phyloP scores from a whole-genome alignment of 768 basidiomycete species.

The Lactifluus pinguis region DNA sequence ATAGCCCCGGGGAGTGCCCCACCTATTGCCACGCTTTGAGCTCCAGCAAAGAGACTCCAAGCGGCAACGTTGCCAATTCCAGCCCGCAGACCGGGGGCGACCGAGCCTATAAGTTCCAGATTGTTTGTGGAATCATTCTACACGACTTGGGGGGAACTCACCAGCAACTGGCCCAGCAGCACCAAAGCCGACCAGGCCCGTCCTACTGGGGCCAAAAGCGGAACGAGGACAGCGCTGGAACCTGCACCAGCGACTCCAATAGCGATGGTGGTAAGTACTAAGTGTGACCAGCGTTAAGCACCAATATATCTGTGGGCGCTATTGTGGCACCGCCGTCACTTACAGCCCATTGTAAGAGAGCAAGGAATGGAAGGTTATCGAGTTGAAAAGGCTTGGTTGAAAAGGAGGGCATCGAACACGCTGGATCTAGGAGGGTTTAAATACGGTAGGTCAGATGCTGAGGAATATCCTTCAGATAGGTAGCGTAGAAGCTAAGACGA shows the following conservation, averaged over 20 bases:
- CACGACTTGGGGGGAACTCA: background rate
- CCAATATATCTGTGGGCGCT: background rate
- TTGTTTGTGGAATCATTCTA: background rate
- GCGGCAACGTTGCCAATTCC: slow-evolving; percentile 12
- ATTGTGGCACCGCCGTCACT: background rate
- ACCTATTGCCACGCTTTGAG: slow-evolving; percentile 10
- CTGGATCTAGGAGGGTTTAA: too few relatives aligned
- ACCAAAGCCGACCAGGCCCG: slow-evolving; percentile 2
- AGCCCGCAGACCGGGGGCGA: too few relatives aligned
- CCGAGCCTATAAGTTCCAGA: background rate
- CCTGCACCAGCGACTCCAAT: background rate
- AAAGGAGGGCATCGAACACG: background rate
- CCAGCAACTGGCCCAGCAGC: slow-evolving; percentile 6
- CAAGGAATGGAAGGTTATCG: background rate
- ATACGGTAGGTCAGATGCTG: too few relatives aligned
- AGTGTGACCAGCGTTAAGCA: too few relatives aligned
- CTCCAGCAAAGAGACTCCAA: background rate
- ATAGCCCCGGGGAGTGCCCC: background rate
- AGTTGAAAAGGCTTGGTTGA: background rate
- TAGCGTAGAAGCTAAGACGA: too few relatives aligned
- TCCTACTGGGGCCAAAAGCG: background rate
- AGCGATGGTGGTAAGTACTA: background rate
- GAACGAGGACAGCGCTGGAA: background rate
- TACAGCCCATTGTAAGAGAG: too few relatives aligned
- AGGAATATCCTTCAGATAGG: too few relatives aligned